Evolutionary conservation across 2,329 filamentous ascomycete genomes (phyloP).

Genomic region (Venturia carpophila): DNA sequence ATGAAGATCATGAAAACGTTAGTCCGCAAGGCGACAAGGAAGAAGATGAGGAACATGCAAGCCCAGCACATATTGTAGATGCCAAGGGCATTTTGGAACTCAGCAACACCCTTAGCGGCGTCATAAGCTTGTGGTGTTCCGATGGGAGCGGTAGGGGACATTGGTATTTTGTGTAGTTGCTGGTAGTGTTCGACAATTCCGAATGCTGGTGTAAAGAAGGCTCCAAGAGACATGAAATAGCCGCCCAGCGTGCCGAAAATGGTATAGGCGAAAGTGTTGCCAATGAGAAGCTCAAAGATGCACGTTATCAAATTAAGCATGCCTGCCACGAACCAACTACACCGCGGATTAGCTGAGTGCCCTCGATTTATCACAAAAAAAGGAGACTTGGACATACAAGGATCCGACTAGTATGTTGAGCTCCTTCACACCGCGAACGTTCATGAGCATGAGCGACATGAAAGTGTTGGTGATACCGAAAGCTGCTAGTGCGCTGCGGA

Average conservation of each 20-base stretch:
- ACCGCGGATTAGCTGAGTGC: background rate
- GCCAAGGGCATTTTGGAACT: constrained; percentile 13
- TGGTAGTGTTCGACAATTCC: constrained; percentile 5
- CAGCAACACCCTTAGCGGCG: background rate
- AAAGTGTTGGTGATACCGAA: constrained; percentile 16
- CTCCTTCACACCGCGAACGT: constrained; percentile 9
- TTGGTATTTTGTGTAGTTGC: background rate
- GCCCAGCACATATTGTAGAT: constrained; percentile 15
- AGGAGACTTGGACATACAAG: background rate
- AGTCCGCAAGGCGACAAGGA: constrained; percentile 12
- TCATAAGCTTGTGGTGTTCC: background rate
- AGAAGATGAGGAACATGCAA: constrained; percentile 14
- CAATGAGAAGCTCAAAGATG: constrained; percentile 15
- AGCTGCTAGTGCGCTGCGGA: constrained; percentile 10
- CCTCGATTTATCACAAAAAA: background rate
- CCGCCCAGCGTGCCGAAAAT: constrained; percentile 14
- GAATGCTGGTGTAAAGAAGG: constrained; percentile 12
- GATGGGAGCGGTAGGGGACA: background rate
- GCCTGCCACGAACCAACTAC: constrained; percentile 15
- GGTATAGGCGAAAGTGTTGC: constrained; percentile 16
- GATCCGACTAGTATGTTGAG: constrained; percentile 11
- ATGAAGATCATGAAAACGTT: constrained; percentile 17
- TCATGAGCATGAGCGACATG: constrained; percentile 14
- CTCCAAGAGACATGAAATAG: constrained; percentile 14
- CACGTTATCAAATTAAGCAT: constrained; percentile 1